A percentile compares a stretch with the other conserved stretches of the same genome.
Conservation (phyloP, 2,329 filamentous ascomycete genomes). For the Pseudogymnoascus sp. region DNA sequence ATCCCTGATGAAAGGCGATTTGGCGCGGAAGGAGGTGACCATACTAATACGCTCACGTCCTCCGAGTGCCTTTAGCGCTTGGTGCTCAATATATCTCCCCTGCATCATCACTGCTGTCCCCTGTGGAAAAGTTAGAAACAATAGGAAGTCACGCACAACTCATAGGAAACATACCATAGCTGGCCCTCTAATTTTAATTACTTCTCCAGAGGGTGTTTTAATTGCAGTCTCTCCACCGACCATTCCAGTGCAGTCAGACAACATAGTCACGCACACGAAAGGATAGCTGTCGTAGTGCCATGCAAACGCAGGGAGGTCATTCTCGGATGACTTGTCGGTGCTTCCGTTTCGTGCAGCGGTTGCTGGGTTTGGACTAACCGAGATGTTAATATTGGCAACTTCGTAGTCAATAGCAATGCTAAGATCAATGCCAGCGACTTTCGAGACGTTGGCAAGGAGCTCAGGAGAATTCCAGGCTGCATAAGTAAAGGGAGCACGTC, state of each 20-base stretch:
- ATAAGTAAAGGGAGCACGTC: slow-evolving; percentile 27
- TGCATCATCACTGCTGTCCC: slow-evolving; percentile 36
- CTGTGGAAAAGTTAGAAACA: too few species aligned
- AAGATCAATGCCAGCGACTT: slow-evolving; percentile 50
- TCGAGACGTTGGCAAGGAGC: slow-evolving; percentile 44
- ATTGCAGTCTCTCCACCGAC: slow-evolving; percentile 50
- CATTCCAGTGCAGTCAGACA: slow-evolving; percentile 40
- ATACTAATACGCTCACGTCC: slow-evolving; percentile 38
- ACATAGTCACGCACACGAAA: slow-evolving; percentile 45
- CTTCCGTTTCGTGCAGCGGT: too few species aligned
- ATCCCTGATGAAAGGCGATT: slow-evolving; percentile 32
- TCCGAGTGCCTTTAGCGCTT: slow-evolving; percentile 34
- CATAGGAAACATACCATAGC: slow-evolving; percentile 30
- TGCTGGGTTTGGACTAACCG: too few species aligned
- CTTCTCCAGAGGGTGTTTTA: slow-evolving; percentile 42
- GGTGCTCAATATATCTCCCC: slow-evolving; percentile 38
- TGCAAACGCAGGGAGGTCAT: too few species aligned
- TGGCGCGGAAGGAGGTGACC: slow-evolving; percentile 38
- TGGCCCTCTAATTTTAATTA: slow-evolving; percentile 38
- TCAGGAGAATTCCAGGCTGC: slow-evolving; percentile 51
- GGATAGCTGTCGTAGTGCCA: slow-evolving; percentile 46
- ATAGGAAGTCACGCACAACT: too few species aligned
- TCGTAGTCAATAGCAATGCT: slow-evolving; percentile 50
- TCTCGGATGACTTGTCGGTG: too few species aligned
- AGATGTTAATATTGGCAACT: slow-evolving; percentile 51